Evolutionary conservation across 106 monocot genomes (phyloP), one percentile per base, ranked within the genome.

Genomic region (Phalaenopsis equestris): DNA sequence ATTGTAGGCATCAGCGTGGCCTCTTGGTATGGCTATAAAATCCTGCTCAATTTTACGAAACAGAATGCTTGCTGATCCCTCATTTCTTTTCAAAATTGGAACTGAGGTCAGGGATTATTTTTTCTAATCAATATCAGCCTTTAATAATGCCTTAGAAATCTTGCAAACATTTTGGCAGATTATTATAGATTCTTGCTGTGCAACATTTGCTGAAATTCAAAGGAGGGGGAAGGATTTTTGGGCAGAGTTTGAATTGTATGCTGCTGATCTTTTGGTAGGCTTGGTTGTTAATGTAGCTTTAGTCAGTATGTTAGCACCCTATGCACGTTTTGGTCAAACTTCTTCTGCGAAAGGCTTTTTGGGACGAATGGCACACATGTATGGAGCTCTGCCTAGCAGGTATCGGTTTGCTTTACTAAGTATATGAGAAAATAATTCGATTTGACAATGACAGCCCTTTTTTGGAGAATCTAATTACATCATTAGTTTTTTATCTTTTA

Each of bases 151-250:
- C 61, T 61, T 21, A 61, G 21, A 4, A 61, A 52, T 49, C 41
- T 36, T 8, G 43, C 17, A 21, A 58, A 48, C 23, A 52, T 49
- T 9, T 42, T 55, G 30, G 43, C 83, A 93, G 93, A 90, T 93
- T 79, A 56, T 90, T 84, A 93, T 93, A 24, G 93, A 93, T 48
- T 85, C 93, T 24, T 93, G 93, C 79, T 93, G 90, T 67, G 93
- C 94, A 6, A 95, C 94, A 36, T 88, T 92, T 79, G 92, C 92
- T 4, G 94, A 95, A 82, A 75, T 95, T 82, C 92, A 95, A 78
- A 95, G 84, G 85, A 90, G 94, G 84, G 94, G 94, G 16, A 87
- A 92, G 73, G 92, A 92, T 84, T 95, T 95, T 74, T 95, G 94
- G 94, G 82, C 86, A 4, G 94, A 95, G 75, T 95, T 95, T 83